Evolutionary conservation across 2,329 filamentous ascomycete species (phyloP).

Genomic region (Pseudogymnoascus sp.): DNA sequence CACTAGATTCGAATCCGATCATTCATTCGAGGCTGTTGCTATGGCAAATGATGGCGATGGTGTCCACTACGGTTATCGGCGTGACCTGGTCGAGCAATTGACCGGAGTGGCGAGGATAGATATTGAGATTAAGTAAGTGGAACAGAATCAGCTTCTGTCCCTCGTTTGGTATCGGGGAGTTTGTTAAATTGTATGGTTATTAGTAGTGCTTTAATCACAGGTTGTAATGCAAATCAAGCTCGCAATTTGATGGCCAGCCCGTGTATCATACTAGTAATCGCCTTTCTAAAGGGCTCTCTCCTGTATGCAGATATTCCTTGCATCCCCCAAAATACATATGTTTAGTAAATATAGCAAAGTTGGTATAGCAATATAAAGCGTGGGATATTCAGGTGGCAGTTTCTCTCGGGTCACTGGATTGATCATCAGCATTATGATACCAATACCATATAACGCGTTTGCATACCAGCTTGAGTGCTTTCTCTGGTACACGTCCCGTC

Average conservation of each 20-base stretch:
- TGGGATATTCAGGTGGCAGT: not conserved
- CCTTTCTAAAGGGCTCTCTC: not conserved
- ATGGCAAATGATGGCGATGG: constrained; percentile 4
- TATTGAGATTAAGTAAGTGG: constrained; percentile 28
- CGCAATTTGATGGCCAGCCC: not conserved
- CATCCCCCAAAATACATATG: not conserved
- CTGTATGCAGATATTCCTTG: not conserved
- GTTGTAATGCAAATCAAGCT: not conserved
- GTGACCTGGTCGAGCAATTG: constrained; percentile 28
- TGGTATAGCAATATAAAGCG: not conserved
- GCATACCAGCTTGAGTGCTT: not conserved
- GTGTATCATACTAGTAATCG: not conserved
- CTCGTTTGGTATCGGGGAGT: not conserved
- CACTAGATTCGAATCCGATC: not conserved
- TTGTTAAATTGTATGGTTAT: constrained; percentile 2
- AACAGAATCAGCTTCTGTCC: not conserved
- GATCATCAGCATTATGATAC: not conserved
- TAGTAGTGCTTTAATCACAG: not conserved
- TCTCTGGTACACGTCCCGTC: not conserved
- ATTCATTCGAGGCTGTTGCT: constrained; percentile 10
- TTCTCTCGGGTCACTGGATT: not conserved
- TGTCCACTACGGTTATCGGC: not conserved
- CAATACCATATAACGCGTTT: not conserved
- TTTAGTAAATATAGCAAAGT: not conserved
- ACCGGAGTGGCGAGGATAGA: constrained; percentile 32